Base-by-base conservation (phyloP, 2,329 filamentous ascomycete species). In the Claviceps paspali region DNA sequence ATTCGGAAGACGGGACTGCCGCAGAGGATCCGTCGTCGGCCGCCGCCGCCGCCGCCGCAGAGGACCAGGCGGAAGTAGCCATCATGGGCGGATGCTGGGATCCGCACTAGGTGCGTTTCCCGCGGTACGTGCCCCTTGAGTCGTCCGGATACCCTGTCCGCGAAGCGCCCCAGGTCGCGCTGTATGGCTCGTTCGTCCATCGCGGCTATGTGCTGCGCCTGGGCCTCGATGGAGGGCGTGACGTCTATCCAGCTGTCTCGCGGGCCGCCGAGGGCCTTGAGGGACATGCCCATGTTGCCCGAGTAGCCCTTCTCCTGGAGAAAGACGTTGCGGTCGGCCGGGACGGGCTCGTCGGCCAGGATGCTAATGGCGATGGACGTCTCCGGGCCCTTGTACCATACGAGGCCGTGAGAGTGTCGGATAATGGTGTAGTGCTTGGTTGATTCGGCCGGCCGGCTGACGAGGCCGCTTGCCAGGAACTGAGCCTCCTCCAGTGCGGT, bases 61-160 rank as follows among this genome's bases (percentile, higher is more conserved):
- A 83, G 59, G 0, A 82, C 69, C 4, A 83, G 58, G 9, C 78
- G 72, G 38, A 81, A 76, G 49, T 83, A 83, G 0, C 79, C 79
- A 50, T 83, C 79, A 0, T 62, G 62, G 0, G 73, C 73, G 0
- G 69, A 62, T 0, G 71, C 70, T 0, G 79, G 79, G 31, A 83
- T 75, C 3, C 77, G 66, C 5, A 81, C 59, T 2, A 82, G 60
- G 21, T 70, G 68, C 0, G 79, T 82, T 52, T 82, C 76, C 2
- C 76, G 63, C 0, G 74, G 54, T 0, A 59, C 38, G 40, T 81
- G 76, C 2, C 56, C 62, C 39, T 55, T 57, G 2, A 58, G 44
- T n/a, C 50, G 48, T 2, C 66, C 63, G 2, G 62, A 55, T 0
- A 66, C 65, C 43, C 70, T 78, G 42, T 74, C 78, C 2, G 60